Evolutionary conservation across 441 rosid genomes (phyloP).

Genomic region (Aleurites moluccanus): DNA sequence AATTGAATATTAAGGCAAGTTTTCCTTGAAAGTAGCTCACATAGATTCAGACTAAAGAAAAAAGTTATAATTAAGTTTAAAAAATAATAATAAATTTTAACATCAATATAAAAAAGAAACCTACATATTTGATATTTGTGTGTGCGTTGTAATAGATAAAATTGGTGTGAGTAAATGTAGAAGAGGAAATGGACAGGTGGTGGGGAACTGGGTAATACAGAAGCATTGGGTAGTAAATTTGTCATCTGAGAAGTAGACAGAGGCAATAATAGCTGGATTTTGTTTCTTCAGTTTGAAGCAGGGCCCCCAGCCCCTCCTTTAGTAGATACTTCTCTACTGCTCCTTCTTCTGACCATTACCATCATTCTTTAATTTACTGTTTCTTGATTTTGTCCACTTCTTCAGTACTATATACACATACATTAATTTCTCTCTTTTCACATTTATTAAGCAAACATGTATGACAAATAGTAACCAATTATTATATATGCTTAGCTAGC

Average conservation of each 20-base stretch:
- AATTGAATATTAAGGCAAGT: too few species aligned
- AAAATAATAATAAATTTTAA: too few species aligned
- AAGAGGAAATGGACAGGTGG: conserved; percentile 1
- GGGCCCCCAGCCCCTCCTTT: conserved; percentile 16
- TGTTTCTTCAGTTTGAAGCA: conserved; percentile 38
- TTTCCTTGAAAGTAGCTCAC: too few species aligned
- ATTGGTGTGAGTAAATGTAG: neutral
- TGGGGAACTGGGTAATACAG: conserved; percentile 29
- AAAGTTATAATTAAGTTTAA: too few species aligned
- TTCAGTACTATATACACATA: neutral
- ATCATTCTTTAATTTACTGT: neutral
- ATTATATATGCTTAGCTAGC: too few species aligned
- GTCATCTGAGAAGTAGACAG: conserved; percentile 51
- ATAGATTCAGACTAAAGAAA: too few species aligned
- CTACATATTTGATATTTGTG: too few species aligned
- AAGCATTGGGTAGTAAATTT: conserved; percentile 41
- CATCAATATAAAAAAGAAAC: neutral
- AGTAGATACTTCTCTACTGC: conserved; percentile 14
- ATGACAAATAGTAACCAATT: too few species aligned
- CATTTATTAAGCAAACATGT: too few species aligned
- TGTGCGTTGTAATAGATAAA: neutral
- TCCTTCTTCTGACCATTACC: neutral
- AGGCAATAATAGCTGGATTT: conserved; percentile 43
- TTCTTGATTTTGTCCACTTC: neutral
- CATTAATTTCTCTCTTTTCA: too few species aligned